Evolutionary conservation across 257 asterid species (phyloP), one percentile per base, ranked within the genome.

Genomic region (Solanum tacnaense): DNA sequence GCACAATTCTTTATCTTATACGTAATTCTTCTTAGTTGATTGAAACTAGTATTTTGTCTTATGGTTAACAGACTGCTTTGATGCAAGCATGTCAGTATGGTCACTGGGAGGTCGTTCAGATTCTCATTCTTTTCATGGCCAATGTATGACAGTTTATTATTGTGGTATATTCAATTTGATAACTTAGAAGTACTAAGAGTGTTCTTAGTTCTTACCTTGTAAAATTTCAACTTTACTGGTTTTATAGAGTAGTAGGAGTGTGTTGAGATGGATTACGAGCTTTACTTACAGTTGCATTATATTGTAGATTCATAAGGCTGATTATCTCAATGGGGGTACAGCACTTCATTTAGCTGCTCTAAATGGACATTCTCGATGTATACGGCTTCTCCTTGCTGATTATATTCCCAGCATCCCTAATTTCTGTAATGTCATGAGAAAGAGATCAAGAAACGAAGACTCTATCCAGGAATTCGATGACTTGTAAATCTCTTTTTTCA

Each of bases 61-160:
- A 36, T 85, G 89, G 85, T 90, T 88, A 87, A 90, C 94, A 96
- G 98, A 96, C 98, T 67, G 98, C 98, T 67, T 75, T 96, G 95
- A 96, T 96, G 98, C 98, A 95, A 94, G 98, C 98, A 88, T 96
- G 98, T 87, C 98, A 95, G 89, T 93, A 91, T 89, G 98, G 98
- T 87, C 98, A 96, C 83, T 96, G 98, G 98, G 98, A 96, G 90
- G 98, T 95, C 87, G 98, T 94, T 91, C 98, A 92, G 95, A 95
- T 94, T 27, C 93, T 96, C 86, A 91, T 96, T 87, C 94, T 96
- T 75, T 93, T 89, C 87, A 94, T 91, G 92, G 98, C 98, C 84
- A 95, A 94, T 91, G 98, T 96, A 96, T 52, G 96, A 71, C 31
- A 74, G 21, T 31, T 75, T 72, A n/a, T 67, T 74, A 39, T 78